Base-by-base conservation (phyloP, 1,139 yeast species). In the Arxiozyma bovina region DNA sequence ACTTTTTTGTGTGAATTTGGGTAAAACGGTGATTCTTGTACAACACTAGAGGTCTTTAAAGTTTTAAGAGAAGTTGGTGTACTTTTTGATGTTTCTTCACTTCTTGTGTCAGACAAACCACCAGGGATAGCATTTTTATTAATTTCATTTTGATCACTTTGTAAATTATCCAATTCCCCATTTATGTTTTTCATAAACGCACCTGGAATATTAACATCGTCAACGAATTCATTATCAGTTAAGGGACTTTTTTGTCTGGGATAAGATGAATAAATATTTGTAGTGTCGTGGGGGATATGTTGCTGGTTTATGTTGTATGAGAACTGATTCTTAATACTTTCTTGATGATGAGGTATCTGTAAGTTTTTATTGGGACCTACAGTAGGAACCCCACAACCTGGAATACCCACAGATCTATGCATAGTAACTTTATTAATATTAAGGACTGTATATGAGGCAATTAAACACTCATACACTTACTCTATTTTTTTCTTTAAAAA, bases 361-460 rank as follows among this genome's bases (percentile, higher is more conserved):
- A 21, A 21, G 9, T 17, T 38, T n/a, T 38, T n/a, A 21, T 30
- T 34, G 6, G 4, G n/a, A 8, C n/a, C 40, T n/a, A 20, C n/a
- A 34, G 40, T 20, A 45, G 50, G 50, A 5, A 41, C n/a, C 25
- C 57, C 57, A 53, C 57, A 55, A 22, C 57, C 57, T 42, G 57
- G 57, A 44, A 55, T 55, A 20, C 45, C 47, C 1, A 45, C 47
- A n/a, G 34, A 23, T 34, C 40, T 48, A 20, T 40, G 30, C 38
- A 27, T 42, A 11, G 17, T 42, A 11, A 30, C 17, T 8, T 15
- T 25, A 25, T 17, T 11, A 27, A 27, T 27, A 27, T 27, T 27
- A 27, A 8, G 30, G 30, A 7, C 6, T 27, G 2, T 27, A 8
- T 27, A 27, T 27, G 11, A 4, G n/a, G 40, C 6, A 34, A 12